These are phyloP conservation scores for Aspergillus japonicus DNA, from an alignment of 2,329 filamentous ascomycete species.

Conservation along the genomic window DNA sequence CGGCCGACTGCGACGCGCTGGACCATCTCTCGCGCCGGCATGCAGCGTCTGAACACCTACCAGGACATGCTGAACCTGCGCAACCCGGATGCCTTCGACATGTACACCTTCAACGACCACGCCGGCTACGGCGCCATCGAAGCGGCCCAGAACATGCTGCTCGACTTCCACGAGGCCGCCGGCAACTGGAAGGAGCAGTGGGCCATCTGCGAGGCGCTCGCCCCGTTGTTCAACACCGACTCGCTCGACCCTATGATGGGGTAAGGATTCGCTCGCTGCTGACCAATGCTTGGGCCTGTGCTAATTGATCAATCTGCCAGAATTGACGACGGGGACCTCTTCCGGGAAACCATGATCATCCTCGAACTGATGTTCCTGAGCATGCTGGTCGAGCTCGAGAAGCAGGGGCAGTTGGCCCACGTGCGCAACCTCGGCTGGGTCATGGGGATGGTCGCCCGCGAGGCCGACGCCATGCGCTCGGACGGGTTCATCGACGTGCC, in stretches of 20 bases:
- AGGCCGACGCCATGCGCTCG: background rate
- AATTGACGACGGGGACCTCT: constrained; percentile 11
- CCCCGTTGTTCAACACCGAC: constrained; percentile 28
- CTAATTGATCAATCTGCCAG: background rate
- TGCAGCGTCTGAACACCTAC: background rate
- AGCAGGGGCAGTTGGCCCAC: constrained; percentile 34
- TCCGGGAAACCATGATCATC: background rate
- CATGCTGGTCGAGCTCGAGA: constrained; percentile 41
- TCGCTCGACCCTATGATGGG: constrained; percentile 20
- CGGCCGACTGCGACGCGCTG: constrained; percentile 21
- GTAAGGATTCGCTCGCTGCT: constrained; percentile 8
- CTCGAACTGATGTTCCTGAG: constrained; percentile 34
- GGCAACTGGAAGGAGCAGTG: constrained; percentile 41
- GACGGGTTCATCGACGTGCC: background rate
- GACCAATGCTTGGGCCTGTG: too few relatives aligned
- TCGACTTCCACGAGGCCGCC: constrained; percentile 40
- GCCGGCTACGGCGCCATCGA: constrained; percentile 43
- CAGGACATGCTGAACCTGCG: constrained; percentile 30
- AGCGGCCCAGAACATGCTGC: constrained; percentile 44
- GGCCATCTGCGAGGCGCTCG: constrained; percentile 43
- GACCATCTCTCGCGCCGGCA: constrained; percentile 2
- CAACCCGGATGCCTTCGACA: constrained; percentile 41
- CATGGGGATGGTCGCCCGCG: constrained; percentile 39
- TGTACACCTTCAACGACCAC: constrained; percentile 49
- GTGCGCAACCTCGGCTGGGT: constrained; percentile 41